A percentile compares a stretch with the other conserved stretches of the same genome.
Evolutionary conservation across 2,329 filamentous ascomycete species (phyloP).

Genomic region (Hirsutella minnesotensis): DNA sequence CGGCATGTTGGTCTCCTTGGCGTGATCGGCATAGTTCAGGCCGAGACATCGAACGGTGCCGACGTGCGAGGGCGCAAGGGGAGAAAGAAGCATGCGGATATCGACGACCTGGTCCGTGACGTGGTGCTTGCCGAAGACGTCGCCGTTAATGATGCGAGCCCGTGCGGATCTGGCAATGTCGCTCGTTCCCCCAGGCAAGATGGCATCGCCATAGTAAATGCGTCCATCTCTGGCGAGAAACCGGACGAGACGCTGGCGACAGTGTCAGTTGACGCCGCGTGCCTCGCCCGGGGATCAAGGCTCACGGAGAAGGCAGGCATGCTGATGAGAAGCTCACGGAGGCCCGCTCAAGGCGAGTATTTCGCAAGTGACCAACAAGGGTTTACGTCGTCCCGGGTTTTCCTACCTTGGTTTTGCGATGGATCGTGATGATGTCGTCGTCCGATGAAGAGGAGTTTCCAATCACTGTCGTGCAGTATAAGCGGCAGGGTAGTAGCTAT

Average conservation of each 20-base stretch:
- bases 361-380: not conserved
- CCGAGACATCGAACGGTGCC: slow-evolving; percentile 58
- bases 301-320: too few species aligned
- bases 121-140: slow-evolving; percentile 52
- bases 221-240: slow-evolving; percentile 61
- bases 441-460: too few species aligned
- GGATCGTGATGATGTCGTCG: too few species aligned
- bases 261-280: too few species aligned
- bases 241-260: slow-evolving; percentile 52
- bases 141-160: slow-evolving; percentile 51
- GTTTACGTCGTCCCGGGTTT: too few species aligned
- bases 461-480: too few species aligned
- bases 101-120: slow-evolving; percentile 51
- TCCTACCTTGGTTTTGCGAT: too few species aligned
- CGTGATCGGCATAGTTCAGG: slow-evolving; percentile 62
- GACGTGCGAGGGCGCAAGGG: slow-evolving; percentile 50
- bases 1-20: slow-evolving; percentile 56
- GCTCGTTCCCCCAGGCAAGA: slow-evolving; percentile 47
- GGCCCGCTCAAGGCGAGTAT: too few species aligned
- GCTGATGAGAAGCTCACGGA: too few species aligned
- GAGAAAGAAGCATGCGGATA: slow-evolving; percentile 46
- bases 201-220: slow-evolving; percentile 63
- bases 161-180: slow-evolving; percentile 50
- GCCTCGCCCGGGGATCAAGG: too few species aligned
- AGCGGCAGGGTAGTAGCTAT: too few species aligned